These are phyloP conservation scores for Metrosideros polymorpha DNA, from an alignment of 441 rosid species.

Conservation along the genomic window DNA sequence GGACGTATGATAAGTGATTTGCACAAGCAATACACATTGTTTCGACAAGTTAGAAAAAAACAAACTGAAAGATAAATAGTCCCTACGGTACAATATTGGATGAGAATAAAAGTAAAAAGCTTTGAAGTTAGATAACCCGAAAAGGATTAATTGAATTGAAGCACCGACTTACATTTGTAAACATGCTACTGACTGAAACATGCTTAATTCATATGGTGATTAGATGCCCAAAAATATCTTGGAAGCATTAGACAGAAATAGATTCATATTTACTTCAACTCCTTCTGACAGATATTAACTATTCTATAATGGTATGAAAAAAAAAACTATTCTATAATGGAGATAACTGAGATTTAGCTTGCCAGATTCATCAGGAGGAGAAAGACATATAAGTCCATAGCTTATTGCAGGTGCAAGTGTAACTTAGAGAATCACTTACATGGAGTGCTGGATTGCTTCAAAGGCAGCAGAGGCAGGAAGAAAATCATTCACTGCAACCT, in stretches of 20 bases:
- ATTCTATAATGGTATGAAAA: not conserved
- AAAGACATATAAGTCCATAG: not conserved
- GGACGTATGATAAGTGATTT: not conserved
- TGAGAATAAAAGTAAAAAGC: not conserved
- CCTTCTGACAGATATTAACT: not conserved
- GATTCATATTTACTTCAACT: not conserved
- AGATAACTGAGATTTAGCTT: not conserved
- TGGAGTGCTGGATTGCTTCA: slow-evolving; percentile 52
- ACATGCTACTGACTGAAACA: not conserved
- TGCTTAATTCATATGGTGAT: not conserved
- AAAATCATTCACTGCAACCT: slow-evolving; percentile 71
- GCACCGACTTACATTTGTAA: not conserved
- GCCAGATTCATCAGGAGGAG: not conserved
- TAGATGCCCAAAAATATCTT: not conserved
- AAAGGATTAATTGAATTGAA: not conserved
- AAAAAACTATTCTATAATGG: not conserved
- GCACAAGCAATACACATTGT: not conserved
- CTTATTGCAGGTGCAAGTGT: not conserved
- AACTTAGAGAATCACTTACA: slow-evolving; percentile 25
- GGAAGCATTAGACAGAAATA: not conserved
- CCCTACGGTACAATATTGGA: not conserved
- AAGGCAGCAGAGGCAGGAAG: slow-evolving; percentile 54
- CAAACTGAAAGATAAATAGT: not conserved
- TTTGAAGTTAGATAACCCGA: not conserved
- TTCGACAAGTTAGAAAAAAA: not conserved